phyloP scores from a whole-genome alignment of 1,284 basidiomycete genomes.

The Apiotrichum brassicae region DNA sequence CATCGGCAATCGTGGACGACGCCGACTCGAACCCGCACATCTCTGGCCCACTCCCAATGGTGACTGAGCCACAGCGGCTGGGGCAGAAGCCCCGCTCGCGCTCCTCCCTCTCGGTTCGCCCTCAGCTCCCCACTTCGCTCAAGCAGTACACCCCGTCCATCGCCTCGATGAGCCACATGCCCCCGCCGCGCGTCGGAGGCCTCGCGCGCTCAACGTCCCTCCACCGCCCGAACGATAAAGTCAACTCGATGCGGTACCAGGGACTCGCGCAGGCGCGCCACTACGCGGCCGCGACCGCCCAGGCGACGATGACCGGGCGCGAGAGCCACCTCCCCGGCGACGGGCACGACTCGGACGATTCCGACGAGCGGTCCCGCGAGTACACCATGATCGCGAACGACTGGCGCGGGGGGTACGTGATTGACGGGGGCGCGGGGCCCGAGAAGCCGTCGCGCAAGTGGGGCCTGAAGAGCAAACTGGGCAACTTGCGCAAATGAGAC shows the following conservation, averaged over 20 bases:
- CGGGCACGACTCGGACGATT: conserved; percentile 33
- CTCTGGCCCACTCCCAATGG: conserved; percentile 21
- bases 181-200: not conserved
- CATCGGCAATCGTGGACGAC: conserved; percentile 1
- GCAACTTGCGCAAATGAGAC: conserved; percentile 12
- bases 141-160: not conserved
- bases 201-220: conserved; percentile 1
- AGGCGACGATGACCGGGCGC: not conserved
- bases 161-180: not conserved
- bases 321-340: conserved; percentile 1
- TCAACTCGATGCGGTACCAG: conserved; percentile 5
- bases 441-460: conserved; percentile 13
- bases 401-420: conserved; percentile 17
- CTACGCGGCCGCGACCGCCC: not conserved
- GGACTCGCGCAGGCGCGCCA: conserved; percentile 9
- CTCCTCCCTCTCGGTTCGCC: not conserved
- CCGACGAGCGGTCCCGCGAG: conserved; percentile 16
- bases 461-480: conserved; percentile 22
- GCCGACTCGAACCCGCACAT: conserved; percentile 20
- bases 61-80: conserved; percentile 4
- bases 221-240: conserved; percentile 1
- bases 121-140: not conserved
- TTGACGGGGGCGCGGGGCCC: not conserved
- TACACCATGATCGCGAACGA: conserved; percentile 36
- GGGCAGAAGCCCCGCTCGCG: not conserved